Conservation (phyloP, 208 protist genomes). For the Trypanosomatidae sp. region DNA sequence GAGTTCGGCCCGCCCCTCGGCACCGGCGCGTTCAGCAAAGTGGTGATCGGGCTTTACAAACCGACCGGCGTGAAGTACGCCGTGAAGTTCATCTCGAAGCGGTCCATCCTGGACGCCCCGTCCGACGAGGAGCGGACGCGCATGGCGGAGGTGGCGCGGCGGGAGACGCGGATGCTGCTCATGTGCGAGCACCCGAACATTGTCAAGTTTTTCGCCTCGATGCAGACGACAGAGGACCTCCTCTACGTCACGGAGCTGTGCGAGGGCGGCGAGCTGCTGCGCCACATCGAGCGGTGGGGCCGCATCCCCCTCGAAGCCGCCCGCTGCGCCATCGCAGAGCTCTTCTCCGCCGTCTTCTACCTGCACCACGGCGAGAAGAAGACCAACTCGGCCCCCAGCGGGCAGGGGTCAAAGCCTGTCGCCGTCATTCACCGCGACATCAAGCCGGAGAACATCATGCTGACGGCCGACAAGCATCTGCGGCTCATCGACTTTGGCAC, state of each 20-base stretch:
- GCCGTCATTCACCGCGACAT: slow-evolving; percentile 95
- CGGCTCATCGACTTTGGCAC: slow-evolving; percentile 97
- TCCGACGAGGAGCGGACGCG: slow-evolving; percentile 78
- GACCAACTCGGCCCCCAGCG: slow-evolving; percentile 10
- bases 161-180: slow-evolving; percentile 82
- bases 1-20: slow-evolving; percentile 74
- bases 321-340: slow-evolving; percentile 89
- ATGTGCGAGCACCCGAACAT: slow-evolving; percentile 91
- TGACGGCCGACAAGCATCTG: slow-evolving; percentile 90
- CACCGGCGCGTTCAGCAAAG: slow-evolving; percentile 88
- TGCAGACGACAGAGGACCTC: slow-evolving; percentile 82
- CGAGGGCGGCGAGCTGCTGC: slow-evolving; percentile 84
- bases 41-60: slow-evolving; percentile 70
- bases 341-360: slow-evolving; percentile 95
- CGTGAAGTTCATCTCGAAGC: slow-evolving; percentile 86
- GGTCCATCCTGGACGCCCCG: slow-evolving; percentile 78
- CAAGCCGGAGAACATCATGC: slow-evolving; percentile 97
- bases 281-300: slow-evolving; percentile 49
- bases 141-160: slow-evolving; percentile 83
- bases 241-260: slow-evolving; percentile 89
- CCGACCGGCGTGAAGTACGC: slow-evolving; percentile 70
- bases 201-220: slow-evolving; percentile 78
- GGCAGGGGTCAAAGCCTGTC: slow-evolving; percentile 23
- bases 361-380: slow-evolving; percentile 88
- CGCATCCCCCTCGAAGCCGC: slow-evolving; percentile 83